Evolutionary conservation across 768 basidiomycete species (phyloP), one percentile per base, ranked within the genome.

Genomic region (Solioccasus polychromus): DNA sequence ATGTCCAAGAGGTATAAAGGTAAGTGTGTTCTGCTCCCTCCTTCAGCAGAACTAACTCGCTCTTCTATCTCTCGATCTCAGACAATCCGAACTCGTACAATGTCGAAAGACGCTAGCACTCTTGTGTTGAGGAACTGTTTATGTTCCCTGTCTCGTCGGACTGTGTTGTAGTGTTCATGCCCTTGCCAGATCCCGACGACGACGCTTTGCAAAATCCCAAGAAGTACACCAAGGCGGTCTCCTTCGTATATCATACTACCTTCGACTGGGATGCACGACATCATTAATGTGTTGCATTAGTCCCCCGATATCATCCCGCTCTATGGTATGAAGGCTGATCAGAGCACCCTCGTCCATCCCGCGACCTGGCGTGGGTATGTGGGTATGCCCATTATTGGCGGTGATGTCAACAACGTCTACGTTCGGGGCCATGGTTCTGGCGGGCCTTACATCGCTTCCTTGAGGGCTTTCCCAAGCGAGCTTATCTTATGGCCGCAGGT

Each of bases 41-140:
- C 14, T 1, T 34, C 44, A 46, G 44, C 25, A 41, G 20, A n/a
- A 41, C 20, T 41, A 25, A 35, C 25, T 41, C 14, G 19, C 34
- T 36, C 35, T 46, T 26, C 17, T 15, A 23, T n/a, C 24, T 35
- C 9, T 15, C 35, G 22, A 19, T 36, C 38, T 18, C n/a, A 5
- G 1, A 12, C 17, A 35, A 7, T 20, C 39, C 28, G 28, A 40
- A 19, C 15, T 24, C 8, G 8, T 11, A 22, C 35, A 36, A 50
- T 50, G 48, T 35, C 39, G 18, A 46, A 40, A 19, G 8, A n/a
- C 1, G 4, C n/a, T 10, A 8, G 2, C 18, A 8, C 15, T n/a
- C 14, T 50, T 2, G 10, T 32, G 8, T 32, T 50, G 44, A 45
- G 48, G 34, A 46, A 50, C 9, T 46, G 48, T 46, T 23, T n/a